A percentile compares a stretch with the other conserved stretches of the same genome.
Evolutionary conservation across 1,284 basidiomycete genomes (phyloP).

Genomic region (Sporisorium reilianum): DNA sequence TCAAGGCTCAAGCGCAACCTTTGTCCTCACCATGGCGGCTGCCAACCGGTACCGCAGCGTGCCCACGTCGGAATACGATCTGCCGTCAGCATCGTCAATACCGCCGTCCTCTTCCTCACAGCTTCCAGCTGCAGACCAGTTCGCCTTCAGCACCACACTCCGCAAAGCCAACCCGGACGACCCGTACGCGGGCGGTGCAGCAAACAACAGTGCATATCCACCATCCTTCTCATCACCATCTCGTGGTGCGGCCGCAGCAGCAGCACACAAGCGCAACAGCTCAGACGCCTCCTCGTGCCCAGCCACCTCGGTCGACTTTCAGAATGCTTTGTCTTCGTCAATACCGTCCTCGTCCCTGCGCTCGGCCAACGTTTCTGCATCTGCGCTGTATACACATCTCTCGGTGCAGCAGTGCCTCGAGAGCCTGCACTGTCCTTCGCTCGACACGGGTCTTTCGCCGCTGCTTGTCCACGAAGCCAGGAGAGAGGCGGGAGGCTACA

Average conservation of each 20-base stretch:
- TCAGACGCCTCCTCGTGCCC: constrained; percentile 21
- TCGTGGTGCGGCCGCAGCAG: not conserved
- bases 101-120: constrained; percentile 23
- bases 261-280: constrained; percentile 30
- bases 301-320: constrained; percentile 19
- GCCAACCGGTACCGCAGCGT: constrained; percentile 34
- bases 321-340: constrained; percentile 1
- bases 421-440: constrained; percentile 48
- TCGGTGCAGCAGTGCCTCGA: constrained; percentile 44
- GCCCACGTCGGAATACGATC: constrained; percentile 35
- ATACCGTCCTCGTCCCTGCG: constrained; percentile 9
- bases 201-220: constrained; percentile 13
- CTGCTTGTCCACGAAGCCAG: constrained; percentile 43
- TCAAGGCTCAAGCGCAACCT: not conserved
- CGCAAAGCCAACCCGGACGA: constrained; percentile 48
- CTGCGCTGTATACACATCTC: constrained; percentile 49
- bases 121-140: constrained; percentile 37
- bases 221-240: constrained; percentile 39
- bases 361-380: constrained; percentile 27
- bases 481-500: constrained; percentile 69
- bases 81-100: constrained; percentile 10
- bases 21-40: constrained; percentile 28
- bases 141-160: constrained; percentile 57
- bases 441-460: constrained; percentile 45
- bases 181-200: constrained; percentile 13